These are phyloP conservation scores for Verticillium alfalfae DNA, from an alignment of 2,329 filamentous ascomycete species.

Conservation along the genomic window DNA sequence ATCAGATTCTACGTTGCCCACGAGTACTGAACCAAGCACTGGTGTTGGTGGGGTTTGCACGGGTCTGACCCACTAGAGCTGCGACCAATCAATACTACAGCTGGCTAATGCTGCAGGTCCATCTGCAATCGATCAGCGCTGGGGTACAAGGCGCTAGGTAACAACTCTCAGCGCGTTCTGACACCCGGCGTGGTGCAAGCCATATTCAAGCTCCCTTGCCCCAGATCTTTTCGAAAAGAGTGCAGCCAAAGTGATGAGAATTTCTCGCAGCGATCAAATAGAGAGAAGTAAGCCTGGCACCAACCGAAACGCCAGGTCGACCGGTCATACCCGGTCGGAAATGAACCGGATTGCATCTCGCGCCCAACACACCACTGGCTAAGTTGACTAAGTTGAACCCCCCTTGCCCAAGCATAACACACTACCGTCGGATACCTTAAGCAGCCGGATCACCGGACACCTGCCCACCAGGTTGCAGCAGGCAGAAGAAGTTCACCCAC, in stretches of 20 bases:
- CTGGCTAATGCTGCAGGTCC: too few species aligned
- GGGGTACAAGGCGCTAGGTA: too few species aligned
- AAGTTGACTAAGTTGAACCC: neutral
- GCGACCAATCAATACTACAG: neutral
- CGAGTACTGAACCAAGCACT: neutral
- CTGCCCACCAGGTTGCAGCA: neutral
- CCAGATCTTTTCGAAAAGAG: neutral
- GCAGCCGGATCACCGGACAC: neutral
- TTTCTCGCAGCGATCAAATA: neutral
- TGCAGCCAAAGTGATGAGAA: neutral
- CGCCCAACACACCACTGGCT: neutral
- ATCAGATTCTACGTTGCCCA: neutral
- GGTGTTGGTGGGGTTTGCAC: neutral
- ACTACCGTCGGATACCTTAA: neutral
- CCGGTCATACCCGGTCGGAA: neutral
- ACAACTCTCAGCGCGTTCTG: too few species aligned
- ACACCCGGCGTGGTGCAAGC: neutral
- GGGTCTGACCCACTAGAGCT: neutral
- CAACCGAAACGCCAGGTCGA: neutral
- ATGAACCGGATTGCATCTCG: neutral
- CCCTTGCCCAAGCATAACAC: slow-evolving; percentile 1
- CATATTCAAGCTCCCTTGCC: too few species aligned
- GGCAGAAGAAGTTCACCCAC: neutral
- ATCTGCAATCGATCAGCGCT: too few species aligned
- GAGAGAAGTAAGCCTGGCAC: neutral